Evolutionary conservation across 1,139 yeast species (phyloP), one percentile per base, ranked within the genome.

Genomic region (Zygotorulaspora mrakii): DNA sequence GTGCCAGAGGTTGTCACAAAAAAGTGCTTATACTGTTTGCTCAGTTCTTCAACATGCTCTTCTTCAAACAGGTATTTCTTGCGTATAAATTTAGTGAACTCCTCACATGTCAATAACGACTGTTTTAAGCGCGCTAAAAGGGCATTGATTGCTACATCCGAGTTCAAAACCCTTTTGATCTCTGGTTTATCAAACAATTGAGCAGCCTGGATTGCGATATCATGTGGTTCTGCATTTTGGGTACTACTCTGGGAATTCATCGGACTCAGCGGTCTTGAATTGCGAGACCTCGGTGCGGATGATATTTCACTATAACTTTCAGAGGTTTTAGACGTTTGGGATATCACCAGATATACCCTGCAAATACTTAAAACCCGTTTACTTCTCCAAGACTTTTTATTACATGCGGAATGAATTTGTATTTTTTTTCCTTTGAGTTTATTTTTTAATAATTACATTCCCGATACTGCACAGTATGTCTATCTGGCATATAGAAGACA

Each of bases 51-150:
- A 38, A 79, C 78, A 62, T 86, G 86, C 45, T 84, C 94, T 50
- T 81, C 85, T 63, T 88, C 96, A 42, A 82, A 72, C 32, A 76
- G 68, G 21, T 89, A 88, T 54, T 85, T 82, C 61, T 82, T 85
- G 59, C 83, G 83, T 45, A 89, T 69, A 60, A 78, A 91, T 52
- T 78, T 76, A 31, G 88, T 72, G 54, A 87, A 79, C 59, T 91
- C 97, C 53, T 87, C 95, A 45, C 94, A 83, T 0, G 95, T 81
- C 42, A 73, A 71, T 34, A 88, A 70, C 48, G 89, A 79, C 58
- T 82, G 89, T 63, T 91, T 91, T 46, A 89, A 70, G 29, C 95
- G 71, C 2, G 73, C 68, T 40, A 89, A 67, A 24, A 91, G 69
- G 0, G 87, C 71, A 47, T 83, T 91, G 36, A 88, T 64, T 0